Evolutionary conservation across 345 rosid species (phyloP), one percentile per base, ranked within the genome.

Genomic region (Murraya paniculata): DNA sequence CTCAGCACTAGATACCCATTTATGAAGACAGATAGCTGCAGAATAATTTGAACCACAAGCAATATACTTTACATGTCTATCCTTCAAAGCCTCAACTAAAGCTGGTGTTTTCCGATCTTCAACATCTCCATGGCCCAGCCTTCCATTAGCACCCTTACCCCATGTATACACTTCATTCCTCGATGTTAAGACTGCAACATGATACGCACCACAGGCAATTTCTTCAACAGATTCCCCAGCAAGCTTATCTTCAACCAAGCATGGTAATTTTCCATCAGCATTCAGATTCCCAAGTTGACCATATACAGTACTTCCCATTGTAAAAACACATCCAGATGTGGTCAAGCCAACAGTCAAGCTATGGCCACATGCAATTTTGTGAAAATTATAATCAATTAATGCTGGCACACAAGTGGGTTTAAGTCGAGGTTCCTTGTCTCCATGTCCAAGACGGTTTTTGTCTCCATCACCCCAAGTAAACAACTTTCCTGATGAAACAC

Each of bases 391-490:
- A 79, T 95, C 99, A 79, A 93, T 90, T 65, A 93, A 86, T 76
- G 96, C 88, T 58, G 94, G 93, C 69, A 95, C 94, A 77, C 99
- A 95, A 24, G 99, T 93, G 50, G 99, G 99, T 79, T 93, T 83
- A 67, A 93, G 91, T 74, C 91, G 89, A 73, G 98, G 81, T 82
- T 93, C 98, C 87, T 91, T 95, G 76, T 95, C 98, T 39, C 97
- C 98, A 83, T 95, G 99, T 75, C 99, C 99, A 77, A 95, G 97
- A 65, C 98, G 93, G 77, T 83, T 82, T 82, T 95, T 95, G 82
- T 95, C 99, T 57, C 99, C 98, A 81, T 95, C 99, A 59, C 99
- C 99, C 99, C 99, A 95, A 31, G 99, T 95, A 84, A 95, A 95
- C 75, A 95, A 85, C 84, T 90, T 95, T 75, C 96, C 99, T 16